Percentiles rank a stretch among this genome's conserved stretches.
Conservation (phyloP, 2,329 filamentous ascomycete genomes). For the Colletotrichum sp. region DNA sequence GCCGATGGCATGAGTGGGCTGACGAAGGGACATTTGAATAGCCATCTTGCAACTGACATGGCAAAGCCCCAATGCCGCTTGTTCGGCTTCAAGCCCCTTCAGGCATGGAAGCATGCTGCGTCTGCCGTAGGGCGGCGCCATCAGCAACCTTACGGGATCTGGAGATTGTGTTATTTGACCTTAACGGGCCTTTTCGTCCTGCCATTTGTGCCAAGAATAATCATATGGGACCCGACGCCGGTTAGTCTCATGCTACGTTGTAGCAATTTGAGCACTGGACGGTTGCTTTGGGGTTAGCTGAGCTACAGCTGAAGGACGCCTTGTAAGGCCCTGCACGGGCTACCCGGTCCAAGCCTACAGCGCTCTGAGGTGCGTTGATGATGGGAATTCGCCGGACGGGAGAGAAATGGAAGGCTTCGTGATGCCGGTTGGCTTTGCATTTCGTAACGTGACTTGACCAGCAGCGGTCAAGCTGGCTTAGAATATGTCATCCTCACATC, state of each 20-base stretch:
- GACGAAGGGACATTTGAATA: not conserved
- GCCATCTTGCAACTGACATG: not conserved
- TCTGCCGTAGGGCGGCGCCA: not conserved
- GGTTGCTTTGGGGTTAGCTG: not conserved
- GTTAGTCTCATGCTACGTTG: constrained; percentile 16
- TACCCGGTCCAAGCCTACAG: not conserved
- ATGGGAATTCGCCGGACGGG: not conserved
- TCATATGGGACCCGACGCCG: not conserved
- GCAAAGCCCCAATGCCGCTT: not conserved
- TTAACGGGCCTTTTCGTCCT: not conserved
- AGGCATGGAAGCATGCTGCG: not conserved
- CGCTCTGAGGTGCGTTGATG: not conserved
- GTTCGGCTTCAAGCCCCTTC: not conserved
- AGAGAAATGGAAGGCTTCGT: not conserved
- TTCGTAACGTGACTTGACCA: not conserved
- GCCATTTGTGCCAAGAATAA: constrained; percentile 3
- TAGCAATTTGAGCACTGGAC: not conserved
- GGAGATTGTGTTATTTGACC: not conserved
- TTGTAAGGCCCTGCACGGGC: not conserved
- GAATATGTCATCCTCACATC: not conserved
- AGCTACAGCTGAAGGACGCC: constrained; percentile 3
- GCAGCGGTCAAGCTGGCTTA: not conserved
- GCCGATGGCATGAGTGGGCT: not conserved
- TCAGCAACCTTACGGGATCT: not conserved
- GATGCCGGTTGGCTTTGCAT: not conserved